Evolutionary conservation across 306 rosid species (phyloP), one percentile per base, ranked within the genome.

Genomic region (Pterocarpus santalinus): DNA sequence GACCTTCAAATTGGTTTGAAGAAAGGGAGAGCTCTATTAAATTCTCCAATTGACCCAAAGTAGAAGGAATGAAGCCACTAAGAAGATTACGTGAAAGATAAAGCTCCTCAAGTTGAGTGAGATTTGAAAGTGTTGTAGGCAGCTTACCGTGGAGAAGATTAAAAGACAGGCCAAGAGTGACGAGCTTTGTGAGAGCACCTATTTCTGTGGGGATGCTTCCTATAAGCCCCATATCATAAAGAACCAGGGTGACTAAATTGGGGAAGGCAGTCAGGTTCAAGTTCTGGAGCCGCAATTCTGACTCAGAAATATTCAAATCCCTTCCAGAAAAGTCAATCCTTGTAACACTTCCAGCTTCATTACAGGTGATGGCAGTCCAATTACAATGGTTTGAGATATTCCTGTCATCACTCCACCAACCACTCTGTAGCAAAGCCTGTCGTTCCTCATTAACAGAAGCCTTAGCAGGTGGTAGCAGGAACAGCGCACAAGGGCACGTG

Each of bases 281-380:
- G 38, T 38, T 28, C 68, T 28, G 53, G 28, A 55, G 2, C 28
- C n/a, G 46, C 69, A 17, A 0, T 65, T 9, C 12, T 15, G 49
- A 35, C 1, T 8, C 1, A 0, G 47, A 8, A n/a, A 13, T 5
- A 55, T n/a, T 56, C 12, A 56, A 28, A 8, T 0, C 5, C 63
- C 51, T 12, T 44, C 16, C 70, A 22, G 1, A 22, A 22, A 22
- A 1, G 13, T 28, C 16, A 61, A 61, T 61, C 38, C 28, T 5
- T 32, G 15, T 6, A 15, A 78, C 13, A 7, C 69, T 41, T 68
- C 60, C 76, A 68, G 2, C 82, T 32, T 35, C 16, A 4, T 44
- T 15, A 10, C 81, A 78, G 4, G 32, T n/a, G 46, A 77, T 68
- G 16, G 76, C 65, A 16, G 13, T 10, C 28, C 52, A 79, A 33